These are phyloP conservation scores for Cinnamomum micranthum DNA, from an alignment of 164 flowering plant species.

Conservation along the genomic window DNA sequence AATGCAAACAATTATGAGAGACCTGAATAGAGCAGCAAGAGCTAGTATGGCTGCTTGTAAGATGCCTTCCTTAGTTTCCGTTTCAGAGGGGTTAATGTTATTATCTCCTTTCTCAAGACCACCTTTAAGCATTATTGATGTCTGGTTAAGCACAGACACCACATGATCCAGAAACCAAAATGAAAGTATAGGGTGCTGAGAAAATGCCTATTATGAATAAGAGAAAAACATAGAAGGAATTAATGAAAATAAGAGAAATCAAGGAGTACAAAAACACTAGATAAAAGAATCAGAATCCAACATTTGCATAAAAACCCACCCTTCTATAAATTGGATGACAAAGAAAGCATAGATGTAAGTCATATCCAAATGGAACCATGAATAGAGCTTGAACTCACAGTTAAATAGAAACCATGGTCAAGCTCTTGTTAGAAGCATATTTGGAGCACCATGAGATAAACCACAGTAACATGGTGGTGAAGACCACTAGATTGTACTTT, in stretches of 20 bases:
- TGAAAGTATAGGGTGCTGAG: constrained; percentile 85
- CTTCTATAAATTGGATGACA: too few species aligned
- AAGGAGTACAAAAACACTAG: background rate
- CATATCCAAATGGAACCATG: background rate
- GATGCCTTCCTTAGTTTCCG: constrained; percentile 40
- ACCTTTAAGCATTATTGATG: constrained; percentile 31
- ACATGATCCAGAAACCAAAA: constrained; percentile 73
- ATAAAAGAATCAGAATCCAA: too few species aligned
- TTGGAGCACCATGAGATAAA: too few species aligned
- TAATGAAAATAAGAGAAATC: too few species aligned
- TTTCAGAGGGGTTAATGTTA: constrained; percentile 30
- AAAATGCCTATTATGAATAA: constrained; percentile 57
- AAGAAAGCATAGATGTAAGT: background rate
- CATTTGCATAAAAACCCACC: background rate
- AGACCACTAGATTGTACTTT: too few species aligned
- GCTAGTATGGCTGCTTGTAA: constrained; percentile 77
- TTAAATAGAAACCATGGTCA: background rate
- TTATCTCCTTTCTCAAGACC: constrained; percentile 50
- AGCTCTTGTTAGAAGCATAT: too few species aligned
- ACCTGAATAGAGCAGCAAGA: constrained; percentile 93
- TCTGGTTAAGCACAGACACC: constrained; percentile 53
- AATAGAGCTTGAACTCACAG: background rate
- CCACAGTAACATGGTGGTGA: too few species aligned
- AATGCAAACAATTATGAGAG: background rate
- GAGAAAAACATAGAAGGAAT: background rate